Evolutionary conservation across 2,329 filamentous ascomycete genomes (phyloP).

Genomic region (Phyllosticta paracitricarpa): DNA sequence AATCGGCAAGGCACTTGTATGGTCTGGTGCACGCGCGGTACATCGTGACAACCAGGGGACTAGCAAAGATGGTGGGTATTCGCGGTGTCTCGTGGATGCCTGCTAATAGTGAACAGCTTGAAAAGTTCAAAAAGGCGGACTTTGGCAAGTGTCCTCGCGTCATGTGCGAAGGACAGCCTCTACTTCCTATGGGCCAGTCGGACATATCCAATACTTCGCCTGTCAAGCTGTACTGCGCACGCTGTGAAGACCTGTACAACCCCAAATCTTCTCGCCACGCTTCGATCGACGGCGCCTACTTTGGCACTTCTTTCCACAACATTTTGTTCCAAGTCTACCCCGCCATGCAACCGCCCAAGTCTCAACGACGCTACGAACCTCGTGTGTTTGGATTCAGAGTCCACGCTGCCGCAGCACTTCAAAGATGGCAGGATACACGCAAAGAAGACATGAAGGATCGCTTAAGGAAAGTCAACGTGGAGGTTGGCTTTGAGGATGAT

Average conservation of each 20-base stretch:
- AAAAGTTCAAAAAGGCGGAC: slow-evolving; percentile 97
- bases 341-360: slow-evolving; percentile 77
- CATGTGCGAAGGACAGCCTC: slow-evolving; percentile 83
- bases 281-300: slow-evolving; percentile 93
- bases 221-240: slow-evolving; percentile 93
- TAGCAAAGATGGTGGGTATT: slow-evolving; percentile 81
- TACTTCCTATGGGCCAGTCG: slow-evolving; percentile 88
- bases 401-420: slow-evolving; percentile 76
- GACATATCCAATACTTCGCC: slow-evolving; percentile 80
- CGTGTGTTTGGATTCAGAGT: slow-evolving; percentile 93
- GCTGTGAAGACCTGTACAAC: slow-evolving; percentile 98
- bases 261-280: slow-evolving; percentile 95
- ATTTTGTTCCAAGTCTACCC: slow-evolving; percentile 99
- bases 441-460: slow-evolving; percentile 74
- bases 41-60: slow-evolving; percentile 86
- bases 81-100: neutral
- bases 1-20: slow-evolving; percentile 90
- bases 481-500: slow-evolving; percentile 67
- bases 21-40: slow-evolving; percentile 93
- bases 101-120: slow-evolving; percentile 51
- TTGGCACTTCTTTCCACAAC: slow-evolving; percentile 96
- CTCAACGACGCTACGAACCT: slow-evolving; percentile 74
- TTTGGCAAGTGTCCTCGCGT: slow-evolving; percentile 98
- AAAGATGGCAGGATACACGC: slow-evolving; percentile 80
- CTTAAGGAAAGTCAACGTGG: slow-evolving; percentile 57